Conservation (phyloP, 176 grass and related monocot species). For the Ananas comosus region DNA sequence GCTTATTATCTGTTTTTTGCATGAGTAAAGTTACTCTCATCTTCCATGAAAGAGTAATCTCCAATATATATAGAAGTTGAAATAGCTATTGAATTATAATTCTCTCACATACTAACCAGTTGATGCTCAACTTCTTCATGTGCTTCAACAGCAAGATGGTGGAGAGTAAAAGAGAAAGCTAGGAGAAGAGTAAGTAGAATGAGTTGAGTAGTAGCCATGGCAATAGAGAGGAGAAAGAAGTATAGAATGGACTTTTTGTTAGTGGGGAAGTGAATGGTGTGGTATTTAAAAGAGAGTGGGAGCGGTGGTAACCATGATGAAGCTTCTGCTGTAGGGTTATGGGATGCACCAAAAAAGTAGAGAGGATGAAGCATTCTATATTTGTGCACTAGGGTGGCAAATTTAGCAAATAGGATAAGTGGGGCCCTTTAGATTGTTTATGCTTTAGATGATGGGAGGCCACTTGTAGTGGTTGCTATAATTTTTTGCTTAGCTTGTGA, state of each 20-base stretch:
- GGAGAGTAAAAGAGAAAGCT: background rate
- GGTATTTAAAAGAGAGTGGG: background rate
- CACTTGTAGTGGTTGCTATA: too few species aligned
- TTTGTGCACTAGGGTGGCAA: background rate
- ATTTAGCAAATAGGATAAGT: background rate
- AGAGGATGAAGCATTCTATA: background rate
- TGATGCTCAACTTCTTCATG: background rate
- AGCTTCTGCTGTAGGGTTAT: background rate
- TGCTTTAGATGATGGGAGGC: too few species aligned
- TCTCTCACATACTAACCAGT: background rate
- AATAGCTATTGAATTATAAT: too few species aligned
- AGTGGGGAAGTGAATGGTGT: background rate
- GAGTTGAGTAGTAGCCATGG: background rate
- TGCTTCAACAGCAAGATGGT: background rate
- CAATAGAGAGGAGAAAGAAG: background rate
- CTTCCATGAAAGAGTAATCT: too few species aligned
- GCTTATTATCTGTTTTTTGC: too few species aligned
- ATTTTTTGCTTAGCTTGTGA: too few species aligned
- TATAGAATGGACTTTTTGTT: background rate
- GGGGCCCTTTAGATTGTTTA: too few species aligned
- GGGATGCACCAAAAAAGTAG: background rate
- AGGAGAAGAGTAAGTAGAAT: background rate
- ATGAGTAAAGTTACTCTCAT: too few species aligned
- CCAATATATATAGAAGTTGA: too few species aligned
- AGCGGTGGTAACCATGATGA: background rate